Percentiles rank a stretch among this genome's conserved stretches.
phyloP scores from a whole-genome alignment of 805 yeast species.

The Yarrowia phangngaensis region DNA sequence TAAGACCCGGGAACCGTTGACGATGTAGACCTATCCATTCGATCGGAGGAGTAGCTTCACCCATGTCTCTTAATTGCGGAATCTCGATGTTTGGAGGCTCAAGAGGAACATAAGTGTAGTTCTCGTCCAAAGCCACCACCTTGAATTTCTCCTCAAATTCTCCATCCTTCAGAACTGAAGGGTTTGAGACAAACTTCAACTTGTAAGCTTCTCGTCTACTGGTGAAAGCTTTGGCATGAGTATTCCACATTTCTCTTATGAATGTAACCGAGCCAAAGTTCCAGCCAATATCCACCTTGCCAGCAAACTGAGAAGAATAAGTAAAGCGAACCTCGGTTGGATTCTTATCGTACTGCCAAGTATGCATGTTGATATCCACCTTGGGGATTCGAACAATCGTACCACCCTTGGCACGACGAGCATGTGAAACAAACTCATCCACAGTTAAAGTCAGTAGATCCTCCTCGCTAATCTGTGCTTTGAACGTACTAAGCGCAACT shows the following conservation, averaged over 20 bases:
- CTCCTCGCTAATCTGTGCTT: constrained; percentile 50
- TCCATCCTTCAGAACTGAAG: constrained; percentile 32
- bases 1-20: constrained; percentile 74
- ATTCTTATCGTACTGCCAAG: constrained; percentile 52
- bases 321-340: constrained; percentile 59
- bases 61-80: constrained; percentile 85
- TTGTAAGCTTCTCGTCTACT: constrained; percentile 49
- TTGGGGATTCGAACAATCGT: constrained; percentile 76
- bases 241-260: constrained; percentile 86
- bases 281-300: constrained; percentile 89
- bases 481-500: constrained; percentile 63
- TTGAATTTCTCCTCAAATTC: constrained; percentile 44
- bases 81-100: constrained; percentile 79
- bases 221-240: constrained; percentile 70
- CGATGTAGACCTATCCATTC: constrained; percentile 98
- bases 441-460: constrained; percentile 47
- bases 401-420: constrained; percentile 69
- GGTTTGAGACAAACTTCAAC: constrained; percentile 40
- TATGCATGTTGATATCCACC: constrained; percentile 67
- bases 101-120: constrained; percentile 53
- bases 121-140: constrained; percentile 39
- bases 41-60: constrained; percentile 95
- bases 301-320: constrained; percentile 74
- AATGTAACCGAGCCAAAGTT: constrained; percentile 87
- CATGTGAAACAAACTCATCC: constrained; percentile 50